Evolutionary conservation across 1,139 yeast species (phyloP).

Genomic region (Dujonia santamariae): DNA sequence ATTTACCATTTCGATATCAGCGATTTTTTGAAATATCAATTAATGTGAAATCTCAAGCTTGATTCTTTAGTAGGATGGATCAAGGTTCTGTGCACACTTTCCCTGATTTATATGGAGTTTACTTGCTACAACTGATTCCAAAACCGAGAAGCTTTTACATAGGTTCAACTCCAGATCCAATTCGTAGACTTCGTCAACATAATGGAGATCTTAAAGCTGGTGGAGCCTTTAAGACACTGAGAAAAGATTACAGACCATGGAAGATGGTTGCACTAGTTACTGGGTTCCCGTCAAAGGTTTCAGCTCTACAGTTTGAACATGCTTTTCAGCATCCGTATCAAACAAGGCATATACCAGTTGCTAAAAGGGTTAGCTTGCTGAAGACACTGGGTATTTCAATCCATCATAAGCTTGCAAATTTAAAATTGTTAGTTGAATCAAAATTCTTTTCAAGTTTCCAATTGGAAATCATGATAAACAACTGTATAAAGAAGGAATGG

Average conservation of each 20-base stretch:
- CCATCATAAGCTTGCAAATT: conserved; percentile 50
- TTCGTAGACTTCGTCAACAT: conserved; percentile 67
- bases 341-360: conserved; percentile 54
- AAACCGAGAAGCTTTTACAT: conserved; percentile 60
- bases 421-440: conserved; percentile 42
- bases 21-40: no score
- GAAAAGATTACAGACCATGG: conserved; percentile 67
- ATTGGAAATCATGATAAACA: conserved; percentile 39
- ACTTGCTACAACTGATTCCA: conserved; percentile 56
- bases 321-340: conserved; percentile 75
- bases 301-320: conserved; percentile 73
- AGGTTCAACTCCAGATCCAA: conserved; percentile 78
- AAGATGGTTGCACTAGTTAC: conserved; percentile 57
- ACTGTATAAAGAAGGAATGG: conserved; percentile 8
- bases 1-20: no score
- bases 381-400: conserved; percentile 36
- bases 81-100: conserved; percentile 11
- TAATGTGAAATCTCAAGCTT: no score
- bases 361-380: conserved; percentile 21
- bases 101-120: conserved; percentile 60
- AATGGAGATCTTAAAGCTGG: conserved; percentile 63
- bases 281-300: conserved; percentile 69
- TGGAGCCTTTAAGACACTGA: conserved; percentile 67
- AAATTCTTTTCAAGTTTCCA: conserved; percentile 41
- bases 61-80: no score